Percentiles rank a stretch among this genome's conserved stretches.
phyloP scores from a whole-genome alignment of 2,329 filamentous ascomycete species.

The Talaromyces amestolkiae region DNA sequence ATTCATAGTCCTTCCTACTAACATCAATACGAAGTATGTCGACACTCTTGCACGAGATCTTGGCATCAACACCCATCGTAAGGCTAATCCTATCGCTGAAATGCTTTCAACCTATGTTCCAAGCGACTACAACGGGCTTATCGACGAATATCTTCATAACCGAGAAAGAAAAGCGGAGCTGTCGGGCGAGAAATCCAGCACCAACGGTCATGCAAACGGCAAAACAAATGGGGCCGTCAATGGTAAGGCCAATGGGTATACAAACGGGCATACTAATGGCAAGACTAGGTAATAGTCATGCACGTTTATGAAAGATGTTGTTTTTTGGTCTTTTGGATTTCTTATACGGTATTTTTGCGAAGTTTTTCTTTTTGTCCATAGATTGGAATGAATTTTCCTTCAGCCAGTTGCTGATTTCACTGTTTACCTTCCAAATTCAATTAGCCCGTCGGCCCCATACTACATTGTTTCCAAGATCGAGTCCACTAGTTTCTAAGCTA shows the following conservation, averaged over 20 bases:
- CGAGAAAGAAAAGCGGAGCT: not conserved
- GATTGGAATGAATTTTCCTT: not conserved
- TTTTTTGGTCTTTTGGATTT: not conserved
- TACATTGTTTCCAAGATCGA: not conserved
- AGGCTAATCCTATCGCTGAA: conserved; percentile 31
- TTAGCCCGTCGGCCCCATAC: not conserved
- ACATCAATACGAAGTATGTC: conserved; percentile 26
- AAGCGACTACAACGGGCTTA: conserved; percentile 30
- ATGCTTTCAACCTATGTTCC: conserved; percentile 30
- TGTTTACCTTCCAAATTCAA: not conserved
- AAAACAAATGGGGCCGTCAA: not conserved
- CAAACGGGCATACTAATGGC: not conserved
- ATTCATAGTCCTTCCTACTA: not conserved
- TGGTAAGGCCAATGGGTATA: not conserved
- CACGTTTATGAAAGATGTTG: not conserved
- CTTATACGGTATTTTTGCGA: not conserved
- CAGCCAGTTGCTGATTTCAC: not conserved
- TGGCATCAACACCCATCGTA: conserved; percentile 29
- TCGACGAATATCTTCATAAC: conserved; percentile 28
- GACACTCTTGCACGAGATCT: conserved; percentile 32
- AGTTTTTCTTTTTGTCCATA: not conserved
- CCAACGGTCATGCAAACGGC: not conserved
- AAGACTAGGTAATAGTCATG: not conserved
- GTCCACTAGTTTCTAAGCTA: not conserved
- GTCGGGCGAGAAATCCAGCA: not conserved